These are phyloP conservation scores for Sclerotiophoma versabilis DNA, from an alignment of 2,329 filamentous ascomycete species.

Conservation along the genomic window DNA sequence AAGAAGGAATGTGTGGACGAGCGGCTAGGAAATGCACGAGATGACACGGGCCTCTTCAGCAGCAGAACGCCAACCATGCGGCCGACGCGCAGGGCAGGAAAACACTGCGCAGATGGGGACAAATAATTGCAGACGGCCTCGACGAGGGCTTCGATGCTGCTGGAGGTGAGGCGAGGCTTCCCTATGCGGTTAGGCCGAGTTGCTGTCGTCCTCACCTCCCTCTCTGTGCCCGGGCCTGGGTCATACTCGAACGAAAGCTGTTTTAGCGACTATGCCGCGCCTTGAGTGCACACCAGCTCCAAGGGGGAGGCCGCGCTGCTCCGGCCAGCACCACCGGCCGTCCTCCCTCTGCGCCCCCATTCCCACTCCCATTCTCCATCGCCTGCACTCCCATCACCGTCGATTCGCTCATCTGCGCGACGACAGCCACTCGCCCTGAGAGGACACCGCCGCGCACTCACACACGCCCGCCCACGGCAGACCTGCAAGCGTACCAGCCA, in stretches of 20 bases:
- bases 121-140: background rate
- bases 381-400: slow-evolving; percentile 7
- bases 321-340: slow-evolving; percentile 14
- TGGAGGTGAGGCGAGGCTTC: background rate
- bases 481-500: slow-evolving; percentile 17
- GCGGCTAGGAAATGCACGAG: slow-evolving; percentile 15
- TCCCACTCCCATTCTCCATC: background rate
- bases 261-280: slow-evolving; percentile 16
- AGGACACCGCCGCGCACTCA: background rate
- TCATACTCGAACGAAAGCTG: slow-evolving; percentile 11
- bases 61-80: slow-evolving; percentile 10
- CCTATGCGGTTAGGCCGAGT: slow-evolving; percentile 4
- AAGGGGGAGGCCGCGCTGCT: slow-evolving; percentile 14
- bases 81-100: slow-evolving; percentile 6
- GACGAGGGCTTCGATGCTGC: slow-evolving; percentile 2
- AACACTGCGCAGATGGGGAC: background rate
- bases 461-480: slow-evolving; percentile 4
- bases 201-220: slow-evolving; percentile 2
- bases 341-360: slow-evolving; percentile 6
- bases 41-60: slow-evolving; percentile 17
- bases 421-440: slow-evolving; percentile 6
- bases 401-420: slow-evolving; percentile 13
- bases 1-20: slow-evolving; percentile 14
- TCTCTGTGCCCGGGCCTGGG: background rate
- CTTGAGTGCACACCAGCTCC: slow-evolving; percentile 11